Conservation (phyloP, 371 early-diverging fungal species). For the Parasitella parasitica region DNA sequence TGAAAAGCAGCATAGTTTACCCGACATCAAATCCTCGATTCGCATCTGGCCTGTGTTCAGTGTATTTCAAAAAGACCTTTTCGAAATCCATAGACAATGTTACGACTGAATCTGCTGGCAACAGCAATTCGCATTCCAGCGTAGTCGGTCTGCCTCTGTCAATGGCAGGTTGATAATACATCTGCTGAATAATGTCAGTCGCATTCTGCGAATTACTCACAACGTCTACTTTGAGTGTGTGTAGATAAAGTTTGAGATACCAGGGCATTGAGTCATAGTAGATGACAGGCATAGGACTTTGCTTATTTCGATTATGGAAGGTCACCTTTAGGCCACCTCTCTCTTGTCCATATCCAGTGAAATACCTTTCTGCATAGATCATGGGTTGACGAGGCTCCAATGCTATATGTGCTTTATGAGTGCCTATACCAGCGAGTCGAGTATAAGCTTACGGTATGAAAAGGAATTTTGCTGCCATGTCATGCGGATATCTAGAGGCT, state of each 20-base stretch:
- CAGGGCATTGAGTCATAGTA: constrained; percentile 88
- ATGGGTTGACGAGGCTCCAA: constrained; percentile 41
- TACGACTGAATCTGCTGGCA: constrained; percentile 71
- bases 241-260: constrained; percentile 87
- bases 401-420: constrained; percentile 14
- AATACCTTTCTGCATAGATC: constrained; percentile 71
- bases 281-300: constrained; percentile 45
- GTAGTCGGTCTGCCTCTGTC: constrained; percentile 82
- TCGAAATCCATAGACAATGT: constrained; percentile 79
- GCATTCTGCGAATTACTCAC: constrained; percentile 18
- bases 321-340: constrained; percentile 78
- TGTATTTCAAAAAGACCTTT: constrained; percentile 88
- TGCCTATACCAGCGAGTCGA: neutral
- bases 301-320: constrained; percentile 62
- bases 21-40: constrained; percentile 95
- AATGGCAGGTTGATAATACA: constrained; percentile 72
- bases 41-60: constrained; percentile 96
- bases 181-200: constrained; percentile 43
- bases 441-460: constrained; percentile 39
- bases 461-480: constrained; percentile 43
- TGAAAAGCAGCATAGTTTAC: constrained; percentile 20
- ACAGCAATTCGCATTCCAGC: constrained; percentile 67
- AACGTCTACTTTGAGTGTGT: constrained; percentile 71
- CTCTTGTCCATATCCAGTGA: constrained; percentile 85
- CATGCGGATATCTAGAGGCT: constrained; percentile 46